Conservation (phyloP, 345 rosid genomes). For the Pistacia vera region DNA sequence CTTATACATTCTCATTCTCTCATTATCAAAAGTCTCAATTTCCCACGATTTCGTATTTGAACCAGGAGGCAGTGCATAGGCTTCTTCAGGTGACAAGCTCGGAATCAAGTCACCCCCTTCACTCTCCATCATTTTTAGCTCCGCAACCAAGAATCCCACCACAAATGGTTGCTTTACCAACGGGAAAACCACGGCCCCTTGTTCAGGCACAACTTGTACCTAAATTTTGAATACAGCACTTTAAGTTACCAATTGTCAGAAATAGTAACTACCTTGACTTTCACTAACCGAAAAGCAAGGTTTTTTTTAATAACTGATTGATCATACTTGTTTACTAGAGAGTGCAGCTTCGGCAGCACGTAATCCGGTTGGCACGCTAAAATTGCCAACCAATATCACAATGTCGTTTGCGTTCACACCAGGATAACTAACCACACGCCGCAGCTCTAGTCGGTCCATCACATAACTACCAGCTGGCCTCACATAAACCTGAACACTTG, state of each 20-base stretch:
- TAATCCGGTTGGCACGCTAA: constrained; percentile 68
- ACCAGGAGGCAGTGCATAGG: constrained; percentile 46
- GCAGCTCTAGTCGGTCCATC: constrained; percentile 89
- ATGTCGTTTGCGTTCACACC: constrained; percentile 49
- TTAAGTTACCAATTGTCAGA: not conserved
- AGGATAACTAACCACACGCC: constrained; percentile 68
- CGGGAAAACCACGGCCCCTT: constrained; percentile 80
- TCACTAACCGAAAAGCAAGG: not conserved
- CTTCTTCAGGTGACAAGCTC: constrained; percentile 52
- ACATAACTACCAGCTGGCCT: constrained; percentile 97
- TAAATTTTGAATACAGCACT: constrained; percentile 31
- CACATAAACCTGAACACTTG: constrained; percentile 62
- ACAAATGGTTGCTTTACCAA: constrained; percentile 95
- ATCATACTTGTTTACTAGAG: constrained; percentile 68
- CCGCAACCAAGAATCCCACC: constrained; percentile 94
- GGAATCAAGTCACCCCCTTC: constrained; percentile 32
- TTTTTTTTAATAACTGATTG: not conserved
- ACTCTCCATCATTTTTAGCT: constrained; percentile 48
- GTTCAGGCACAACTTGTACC: constrained; percentile 65
- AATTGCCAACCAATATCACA: constrained; percentile 76
- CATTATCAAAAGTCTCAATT: constrained; percentile 33
- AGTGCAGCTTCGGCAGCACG: constrained; percentile 86
- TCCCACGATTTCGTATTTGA: constrained; percentile 32
- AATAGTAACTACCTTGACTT: not conserved
- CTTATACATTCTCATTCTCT: constrained; percentile 30